Base-by-base conservation (phyloP, 2,329 filamentous ascomycete genomes). In the Xenosphaeropsis pyriputrescens region DNA sequence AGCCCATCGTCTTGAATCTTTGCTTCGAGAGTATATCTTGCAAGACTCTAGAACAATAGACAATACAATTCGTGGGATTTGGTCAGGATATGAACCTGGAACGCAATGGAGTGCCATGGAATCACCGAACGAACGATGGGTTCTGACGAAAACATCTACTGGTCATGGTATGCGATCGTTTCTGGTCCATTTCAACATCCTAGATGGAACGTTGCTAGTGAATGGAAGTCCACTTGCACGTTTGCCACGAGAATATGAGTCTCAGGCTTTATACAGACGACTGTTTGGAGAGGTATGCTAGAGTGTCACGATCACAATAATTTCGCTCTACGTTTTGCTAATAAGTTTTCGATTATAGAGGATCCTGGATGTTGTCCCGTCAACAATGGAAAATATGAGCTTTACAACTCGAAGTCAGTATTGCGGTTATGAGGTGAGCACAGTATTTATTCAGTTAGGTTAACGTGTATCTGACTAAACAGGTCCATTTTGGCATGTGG, bases 201-300 rank as follows among this genome's bases (percentile, higher is more conserved):
- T 78, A 2, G 65, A 58, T 0, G 70, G 65, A 0, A 56, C 65
- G 17, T 51, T 79, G 0, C 56, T 74, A 0, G 60, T 76, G 1
- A 59, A 74, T 39, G 70, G 71, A 0, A 32, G 54, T 1, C 70
- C 67, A 0, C 44, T 74, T 0, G 49, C 59, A 4, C 58, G 64
- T 2, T 55, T 75, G 0, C 71, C 71, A 0, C 2, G 9, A 0
- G 42, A 59, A 0, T 75, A 70, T 35, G 55, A 63, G 26, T 6
- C 12, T 0, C 56, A 70, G 37, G 6, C 45, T 0, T 52, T 51
- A 0, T 75, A 68, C 43, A 9, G 11, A 0, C 45, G 47, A 0
- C 47, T 75, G 0, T 73, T 76, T 47, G 60, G 62, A 1, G 30
- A 40, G 29, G 39, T 40, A 37, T 0, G 62, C 62, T 2, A 60